These are phyloP conservation scores for Drechslera avenae DNA, from an alignment of 2,329 filamentous ascomycete species.

Conservation along the genomic window DNA sequence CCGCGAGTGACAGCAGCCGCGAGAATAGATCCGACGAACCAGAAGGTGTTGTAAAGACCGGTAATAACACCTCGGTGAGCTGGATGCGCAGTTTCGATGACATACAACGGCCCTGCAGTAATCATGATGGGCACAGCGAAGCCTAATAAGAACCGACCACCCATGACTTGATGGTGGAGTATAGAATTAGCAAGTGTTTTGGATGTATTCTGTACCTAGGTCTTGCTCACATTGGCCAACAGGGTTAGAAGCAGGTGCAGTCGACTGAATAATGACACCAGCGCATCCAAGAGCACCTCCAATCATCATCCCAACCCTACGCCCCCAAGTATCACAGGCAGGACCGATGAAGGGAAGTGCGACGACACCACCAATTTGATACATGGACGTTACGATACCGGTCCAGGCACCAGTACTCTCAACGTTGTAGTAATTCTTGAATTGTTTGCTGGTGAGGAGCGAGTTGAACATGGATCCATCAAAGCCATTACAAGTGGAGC, in stretches of 20 bases:
- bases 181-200: background rate
- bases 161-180: slow-evolving; percentile 50
- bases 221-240: slow-evolving; percentile 45
- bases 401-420: slow-evolving; percentile 51
- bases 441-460: slow-evolving; percentile 53
- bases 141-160: slow-evolving; percentile 63
- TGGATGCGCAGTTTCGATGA: slow-evolving; percentile 65
- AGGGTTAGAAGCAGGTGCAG: slow-evolving; percentile 49
- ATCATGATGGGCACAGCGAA: slow-evolving; percentile 64
- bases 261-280: slow-evolving; percentile 56
- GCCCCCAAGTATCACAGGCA: slow-evolving; percentile 51
- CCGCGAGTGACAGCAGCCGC: slow-evolving; percentile 36
- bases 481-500: slow-evolving; percentile 62
- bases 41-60: slow-evolving; percentile 52
- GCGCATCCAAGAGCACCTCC: slow-evolving; percentile 57
- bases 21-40: slow-evolving; percentile 49
- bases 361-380: slow-evolving; percentile 54
- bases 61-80: slow-evolving; percentile 59
- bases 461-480: slow-evolving; percentile 63
- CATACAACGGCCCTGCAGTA: slow-evolving; percentile 63
- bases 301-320: slow-evolving; percentile 56
- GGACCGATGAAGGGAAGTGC: slow-evolving; percentile 56
- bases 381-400: slow-evolving; percentile 54
- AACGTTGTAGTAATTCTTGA: slow-evolving; percentile 52
- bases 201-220: background rate